Conservation (phyloP, 306 rosid genomes). For the Citrullus amarus region DNA sequence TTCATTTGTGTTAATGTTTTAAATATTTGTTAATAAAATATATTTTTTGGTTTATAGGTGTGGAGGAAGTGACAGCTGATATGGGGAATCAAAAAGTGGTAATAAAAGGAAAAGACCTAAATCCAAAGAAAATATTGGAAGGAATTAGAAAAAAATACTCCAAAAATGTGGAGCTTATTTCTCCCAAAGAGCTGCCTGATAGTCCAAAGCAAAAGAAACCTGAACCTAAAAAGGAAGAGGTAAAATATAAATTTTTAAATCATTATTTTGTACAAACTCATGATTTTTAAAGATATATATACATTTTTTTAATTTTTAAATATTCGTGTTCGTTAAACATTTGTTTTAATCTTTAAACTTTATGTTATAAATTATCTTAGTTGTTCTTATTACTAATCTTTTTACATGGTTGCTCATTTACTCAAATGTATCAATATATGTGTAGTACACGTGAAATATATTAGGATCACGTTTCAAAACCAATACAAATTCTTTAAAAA, state of each 20-base stretch:
- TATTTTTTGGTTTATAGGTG: slow-evolving; percentile 17
- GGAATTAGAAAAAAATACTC: slow-evolving; percentile 44
- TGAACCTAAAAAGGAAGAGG: slow-evolving; percentile 26
- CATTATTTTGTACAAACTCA: background rate
- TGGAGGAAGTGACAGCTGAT: slow-evolving; percentile 42
- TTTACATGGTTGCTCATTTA: too few species aligned
- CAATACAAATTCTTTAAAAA: too few species aligned
- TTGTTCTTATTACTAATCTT: too few species aligned
- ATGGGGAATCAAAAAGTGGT: slow-evolving; percentile 31
- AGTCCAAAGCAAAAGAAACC: slow-evolving; percentile 5
- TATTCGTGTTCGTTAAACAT: background rate
- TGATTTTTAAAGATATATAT: too few species aligned
- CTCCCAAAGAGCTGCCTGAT: slow-evolving; percentile 29
- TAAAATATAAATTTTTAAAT: background rate
- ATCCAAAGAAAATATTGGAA: slow-evolving; percentile 43
- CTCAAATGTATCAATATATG: too few species aligned
- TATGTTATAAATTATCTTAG: too few species aligned
- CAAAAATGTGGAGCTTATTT: slow-evolving; percentile 49
- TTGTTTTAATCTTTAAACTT: background rate
- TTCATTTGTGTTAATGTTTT: too few species aligned
- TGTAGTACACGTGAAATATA: too few species aligned
- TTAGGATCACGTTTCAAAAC: too few species aligned
- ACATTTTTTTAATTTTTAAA: background rate
- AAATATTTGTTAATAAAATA: too few species aligned
- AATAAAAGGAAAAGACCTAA: slow-evolving; percentile 39